These are phyloP conservation scores for Drechslerella dactyloides DNA, from an alignment of 2,329 filamentous ascomycete genomes.

Conservation along the genomic window DNA sequence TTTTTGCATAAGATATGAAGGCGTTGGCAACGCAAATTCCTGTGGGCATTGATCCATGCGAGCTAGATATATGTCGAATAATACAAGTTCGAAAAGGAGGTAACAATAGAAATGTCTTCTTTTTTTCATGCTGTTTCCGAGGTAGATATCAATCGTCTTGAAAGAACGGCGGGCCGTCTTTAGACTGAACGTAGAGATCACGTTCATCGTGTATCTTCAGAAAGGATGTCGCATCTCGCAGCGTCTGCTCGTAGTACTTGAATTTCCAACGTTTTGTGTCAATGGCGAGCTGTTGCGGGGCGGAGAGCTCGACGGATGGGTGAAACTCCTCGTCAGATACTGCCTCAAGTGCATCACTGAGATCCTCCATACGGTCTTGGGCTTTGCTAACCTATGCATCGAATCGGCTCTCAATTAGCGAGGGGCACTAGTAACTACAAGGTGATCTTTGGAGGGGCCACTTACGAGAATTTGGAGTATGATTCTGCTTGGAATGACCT, in stretches of 20 bases:
- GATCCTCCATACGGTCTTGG: slow-evolving; percentile 19
- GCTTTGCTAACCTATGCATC: neutral
- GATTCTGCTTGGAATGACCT: neutral
- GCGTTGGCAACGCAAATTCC: too few relatives aligned
- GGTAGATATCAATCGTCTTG: too few relatives aligned
- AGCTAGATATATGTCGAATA: too few relatives aligned
- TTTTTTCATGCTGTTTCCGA: too few relatives aligned
- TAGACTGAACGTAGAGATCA: neutral
- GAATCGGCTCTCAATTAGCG: neutral
- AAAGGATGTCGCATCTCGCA: slow-evolving; percentile 5
- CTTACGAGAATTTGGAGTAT: slow-evolving; percentile 8
- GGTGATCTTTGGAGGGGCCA: neutral
- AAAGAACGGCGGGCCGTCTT: neutral
- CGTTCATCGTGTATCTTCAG: slow-evolving; percentile 16
- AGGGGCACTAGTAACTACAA: neutral
- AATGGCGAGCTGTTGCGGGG: slow-evolving; percentile 7
- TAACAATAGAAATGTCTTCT: too few relatives aligned
- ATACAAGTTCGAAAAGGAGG: too few relatives aligned
- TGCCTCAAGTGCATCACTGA: slow-evolving; percentile 4
- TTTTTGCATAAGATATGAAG: too few relatives aligned
- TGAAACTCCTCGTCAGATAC: slow-evolving; percentile 11
- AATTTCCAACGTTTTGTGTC: slow-evolving; percentile 41
- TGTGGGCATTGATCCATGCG: too few relatives aligned
- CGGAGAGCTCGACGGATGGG: neutral
- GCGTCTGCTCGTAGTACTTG: slow-evolving; percentile 28